Base-by-base conservation (phyloP, 108 stramenopile species). In the Stephanodiscus minutulus region DNA sequence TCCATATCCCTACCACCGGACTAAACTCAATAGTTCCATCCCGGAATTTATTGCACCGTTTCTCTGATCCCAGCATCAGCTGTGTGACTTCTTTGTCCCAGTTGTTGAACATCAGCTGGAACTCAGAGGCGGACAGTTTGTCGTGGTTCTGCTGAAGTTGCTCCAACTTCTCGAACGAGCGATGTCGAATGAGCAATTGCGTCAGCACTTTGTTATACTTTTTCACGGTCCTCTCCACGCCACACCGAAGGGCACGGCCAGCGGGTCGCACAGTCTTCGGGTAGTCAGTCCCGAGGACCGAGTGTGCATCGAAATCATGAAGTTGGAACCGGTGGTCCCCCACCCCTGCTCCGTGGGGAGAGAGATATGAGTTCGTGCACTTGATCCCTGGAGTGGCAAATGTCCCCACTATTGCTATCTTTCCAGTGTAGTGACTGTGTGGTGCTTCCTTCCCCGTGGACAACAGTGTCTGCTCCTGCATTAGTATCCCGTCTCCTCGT, bases 281-380 rank as follows among this genome's bases (percentile, higher is more conserved):
- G 11, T 33, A 33, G 7, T 18, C n/a, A 5, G 22, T 22, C 1
- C 61, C 61, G 0, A 62, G 17, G 3, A 62, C 15, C 0, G 61
- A 62, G n/a, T 62, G 24, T 62, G 61, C 61, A 10, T 17, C 17
- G 10, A 62, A 62, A 10, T 62, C 61, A 17, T 43, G 24, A 2
- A 62, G 21, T 10, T 41, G 22, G 10, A 41, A 37, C 3, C 41
- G 61, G 39, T 62, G 61, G 21, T 62, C 61, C 4, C 61, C 61
- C 10, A 10, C 22, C 12, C 61, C 61, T 62, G 36, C 61, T 10
- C 37, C 22, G 21, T 62, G 61, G 18, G 29, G 61, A 1, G 36
- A 39, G 3, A 62, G 22, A 13, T 22, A 39, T 5, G 39, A 36
- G 20, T 33, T 37, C 5, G 43, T 41, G 5, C 33, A 36, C 1